These are phyloP conservation scores for Aspergillus japonicus DNA, from an alignment of 2,329 filamentous ascomycete species.

Conservation along the genomic window DNA sequence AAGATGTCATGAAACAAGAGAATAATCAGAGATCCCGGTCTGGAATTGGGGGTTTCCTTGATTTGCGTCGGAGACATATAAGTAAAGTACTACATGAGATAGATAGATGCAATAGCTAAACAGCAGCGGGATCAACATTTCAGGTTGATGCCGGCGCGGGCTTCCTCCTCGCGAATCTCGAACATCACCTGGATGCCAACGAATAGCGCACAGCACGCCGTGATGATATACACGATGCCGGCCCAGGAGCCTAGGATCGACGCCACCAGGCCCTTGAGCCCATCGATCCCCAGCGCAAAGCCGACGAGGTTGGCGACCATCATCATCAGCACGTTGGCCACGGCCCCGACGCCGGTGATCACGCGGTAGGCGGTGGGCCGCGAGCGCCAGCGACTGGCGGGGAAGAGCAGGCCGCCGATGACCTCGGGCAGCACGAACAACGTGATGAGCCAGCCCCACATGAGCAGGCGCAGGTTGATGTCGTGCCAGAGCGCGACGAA, in stretches of 20 bases:
- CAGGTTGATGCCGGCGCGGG: constrained; percentile 74
- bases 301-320: constrained; percentile 93
- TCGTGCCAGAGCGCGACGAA: constrained; percentile 99
- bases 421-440: constrained; percentile 92
- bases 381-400: constrained; percentile 67
- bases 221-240: constrained; percentile 71
- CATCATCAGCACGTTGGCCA: constrained; percentile 89
- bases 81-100: too few relatives aligned
- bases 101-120: not conserved
- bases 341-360: constrained; percentile 75
- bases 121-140: constrained; percentile 62
- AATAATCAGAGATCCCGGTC: too few relatives aligned
- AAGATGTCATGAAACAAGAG: too few relatives aligned
- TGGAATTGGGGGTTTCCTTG: too few relatives aligned
- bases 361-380: constrained; percentile 72
- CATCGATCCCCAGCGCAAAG: constrained; percentile 89
- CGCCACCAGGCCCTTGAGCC: constrained; percentile 70
- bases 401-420: constrained; percentile 69
- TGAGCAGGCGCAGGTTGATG: constrained; percentile 81
- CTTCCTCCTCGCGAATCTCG: constrained; percentile 83
- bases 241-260: constrained; percentile 75
- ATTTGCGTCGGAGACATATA: too few relatives aligned
- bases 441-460: constrained; percentile 97
- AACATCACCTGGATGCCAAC: constrained; percentile 93
- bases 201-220: constrained; percentile 73